Base-by-base conservation (phyloP, 2,329 filamentous ascomycete species). In the Fusarium tjaetaba region DNA sequence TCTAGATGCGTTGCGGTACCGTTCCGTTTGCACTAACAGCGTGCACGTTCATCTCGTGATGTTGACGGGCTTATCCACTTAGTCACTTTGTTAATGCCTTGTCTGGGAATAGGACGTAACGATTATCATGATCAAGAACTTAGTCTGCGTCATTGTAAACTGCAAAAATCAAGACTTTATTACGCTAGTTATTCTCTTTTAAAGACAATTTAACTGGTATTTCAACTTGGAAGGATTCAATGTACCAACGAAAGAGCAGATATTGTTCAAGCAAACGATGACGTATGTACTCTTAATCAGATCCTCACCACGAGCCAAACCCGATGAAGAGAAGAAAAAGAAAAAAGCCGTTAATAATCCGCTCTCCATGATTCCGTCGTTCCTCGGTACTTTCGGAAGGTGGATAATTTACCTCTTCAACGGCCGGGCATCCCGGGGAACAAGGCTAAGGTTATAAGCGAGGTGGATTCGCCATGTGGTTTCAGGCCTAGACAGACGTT, bases 121-220 rank as follows among this genome's bases (percentile, higher is more conserved):
- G 18, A 14, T 6, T 46, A 46, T 26, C 24, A 20, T 22, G 11
- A 41, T 22, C 3, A 10, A 41, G 39, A 41, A 26, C 18, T 11
- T 16, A 7, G 18, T 28, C 5, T 14, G 24, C 24, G 24, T 45
- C 16, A 20, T 26, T 45, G 16, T 20, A 26, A 45, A 24, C 11
- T 4, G 5, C 10, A 13, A 5, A 13, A 26, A 45, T 26, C 7
- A 26, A 45, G 16, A 8, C 16, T 9, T 4, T 14, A 6, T 4
- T 26, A 26, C 4, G 15, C 42, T 7, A 43, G 2, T 3, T 18
- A 24, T 8, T 11, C 1, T 13, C 11, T 26, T 45, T 26, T 20
- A 26, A 5, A 9, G 16, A 11, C 4, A 14, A 26, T 14, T 13
- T 26, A 11, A 13, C 11, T 13, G 8, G 20, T 0, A 14, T 9